Conservation (phyloP, 306 rosid genomes). For the Astragalus glycyphyllos region DNA sequence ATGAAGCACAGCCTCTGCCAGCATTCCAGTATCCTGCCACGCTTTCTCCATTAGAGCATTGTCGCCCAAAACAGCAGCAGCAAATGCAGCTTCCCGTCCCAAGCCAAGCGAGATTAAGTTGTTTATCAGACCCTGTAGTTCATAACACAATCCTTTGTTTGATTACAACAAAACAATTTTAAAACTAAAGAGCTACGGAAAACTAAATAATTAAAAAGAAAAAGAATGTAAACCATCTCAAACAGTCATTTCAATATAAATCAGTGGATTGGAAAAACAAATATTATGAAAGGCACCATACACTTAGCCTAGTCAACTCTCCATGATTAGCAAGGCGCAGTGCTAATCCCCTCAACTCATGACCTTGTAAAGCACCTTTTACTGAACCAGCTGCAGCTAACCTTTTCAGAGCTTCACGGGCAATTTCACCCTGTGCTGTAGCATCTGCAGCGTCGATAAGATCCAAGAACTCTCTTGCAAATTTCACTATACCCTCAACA, state of each 20-base stretch:
- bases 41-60: constrained; percentile 98
- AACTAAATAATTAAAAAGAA: constrained; percentile 30
- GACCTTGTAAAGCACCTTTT: constrained; percentile 95
- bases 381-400: constrained; percentile 95
- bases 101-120: constrained; percentile 82
- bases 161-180: neutral
- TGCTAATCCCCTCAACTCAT: constrained; percentile 85
- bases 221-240: neutral
- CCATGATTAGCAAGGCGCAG: constrained; percentile 97
- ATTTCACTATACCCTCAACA: constrained; percentile 95
- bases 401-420: constrained; percentile 96
- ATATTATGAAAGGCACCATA: constrained; percentile 51
- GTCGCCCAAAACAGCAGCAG: constrained; percentile 97
- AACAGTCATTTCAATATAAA: constrained; percentile 20
- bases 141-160: constrained; percentile 31
- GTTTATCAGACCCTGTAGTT: constrained; percentile 81
- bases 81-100: constrained; percentile 98
- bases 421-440: constrained; percentile 96
- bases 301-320: constrained; percentile 91
- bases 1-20: constrained; percentile 98
- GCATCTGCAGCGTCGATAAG: constrained; percentile 99
- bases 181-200: constrained; percentile 14
- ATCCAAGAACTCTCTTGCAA: constrained; percentile 91
- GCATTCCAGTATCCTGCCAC: constrained; percentile 99
- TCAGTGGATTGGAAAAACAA: constrained; percentile 32